phyloP scores from a whole-genome alignment of 2,329 filamentous ascomycete genomes.

The Aspergillus pseudonomiae region DNA sequence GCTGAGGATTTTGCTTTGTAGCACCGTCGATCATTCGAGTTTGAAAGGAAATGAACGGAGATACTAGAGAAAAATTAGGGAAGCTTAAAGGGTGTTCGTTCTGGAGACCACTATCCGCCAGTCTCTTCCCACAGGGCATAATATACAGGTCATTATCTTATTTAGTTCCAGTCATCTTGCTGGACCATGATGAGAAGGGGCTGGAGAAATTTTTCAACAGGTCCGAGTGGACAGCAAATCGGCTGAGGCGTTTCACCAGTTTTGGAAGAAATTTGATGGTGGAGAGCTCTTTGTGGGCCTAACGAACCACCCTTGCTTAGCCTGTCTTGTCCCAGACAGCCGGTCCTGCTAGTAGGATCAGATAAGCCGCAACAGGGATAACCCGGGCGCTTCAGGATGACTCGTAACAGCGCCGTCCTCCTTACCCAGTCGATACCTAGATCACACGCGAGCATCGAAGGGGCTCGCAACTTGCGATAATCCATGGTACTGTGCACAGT shows the following conservation, averaged over 20 bases:
- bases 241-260: background rate
- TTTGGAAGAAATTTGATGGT: background rate
- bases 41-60: background rate
- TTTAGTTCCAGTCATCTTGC: background rate
- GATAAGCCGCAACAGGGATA: constrained; percentile 3
- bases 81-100: background rate
- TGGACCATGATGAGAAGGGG: background rate
- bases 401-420: background rate
- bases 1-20: background rate
- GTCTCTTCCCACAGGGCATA: background rate
- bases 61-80: background rate
- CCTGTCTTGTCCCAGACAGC: background rate
- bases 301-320: constrained; percentile 3
- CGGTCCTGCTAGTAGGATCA: constrained; percentile 2
- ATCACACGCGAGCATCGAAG: background rate
- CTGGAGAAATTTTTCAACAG: background rate
- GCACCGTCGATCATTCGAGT: background rate
- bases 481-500: background rate
- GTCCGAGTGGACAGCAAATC: background rate
- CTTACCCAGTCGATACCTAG: background rate
- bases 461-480: background rate
- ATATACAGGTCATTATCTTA: background rate
- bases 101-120: background rate
- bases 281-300: constrained; percentile 5
- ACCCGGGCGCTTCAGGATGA: background rate